Percentiles rank a stretch among this genome's conserved stretches.
Conservation (phyloP, 2,329 filamentous ascomycete genomes). For the Esteya vermicola region DNA sequence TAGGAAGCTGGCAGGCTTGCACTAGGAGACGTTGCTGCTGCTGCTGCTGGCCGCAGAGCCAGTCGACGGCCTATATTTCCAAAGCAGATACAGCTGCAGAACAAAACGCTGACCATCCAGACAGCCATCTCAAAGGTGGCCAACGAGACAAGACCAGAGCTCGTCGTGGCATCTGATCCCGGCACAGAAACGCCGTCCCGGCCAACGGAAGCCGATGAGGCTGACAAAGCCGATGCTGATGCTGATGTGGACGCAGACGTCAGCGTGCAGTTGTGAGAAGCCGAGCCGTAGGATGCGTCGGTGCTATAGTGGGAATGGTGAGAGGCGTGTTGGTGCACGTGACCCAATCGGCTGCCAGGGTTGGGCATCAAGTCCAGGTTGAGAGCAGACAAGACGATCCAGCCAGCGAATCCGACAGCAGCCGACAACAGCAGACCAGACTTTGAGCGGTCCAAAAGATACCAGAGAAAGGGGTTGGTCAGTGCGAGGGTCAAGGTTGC, state of each 20-base stretch:
- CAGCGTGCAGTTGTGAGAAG: no score
- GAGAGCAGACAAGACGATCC: constrained; percentile 57
- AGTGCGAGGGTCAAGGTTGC: constrained; percentile 79
- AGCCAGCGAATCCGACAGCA: constrained; percentile 59
- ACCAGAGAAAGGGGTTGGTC: constrained; percentile 90
- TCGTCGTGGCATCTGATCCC: no score
- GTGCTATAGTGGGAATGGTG: no score
- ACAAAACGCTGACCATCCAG: constrained; percentile 87
- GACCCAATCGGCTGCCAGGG: constrained; percentile 30
- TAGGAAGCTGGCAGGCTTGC: neutral
- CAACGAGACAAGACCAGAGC: neutral
- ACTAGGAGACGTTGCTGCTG: neutral
- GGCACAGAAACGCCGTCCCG: no score
- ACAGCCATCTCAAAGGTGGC: constrained; percentile 57
- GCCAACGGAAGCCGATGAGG: no score
- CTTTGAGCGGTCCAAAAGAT: constrained; percentile 80
- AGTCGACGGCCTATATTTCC: constrained; percentile 83
- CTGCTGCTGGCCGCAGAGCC: constrained; percentile 26
- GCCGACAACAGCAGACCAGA: constrained; percentile 71
- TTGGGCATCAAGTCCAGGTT: constrained; percentile 66
- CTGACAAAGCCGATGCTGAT: constrained; percentile 2
- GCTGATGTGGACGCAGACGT: neutral
- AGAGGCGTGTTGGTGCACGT: neutral
- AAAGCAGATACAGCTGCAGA: constrained; percentile 91
- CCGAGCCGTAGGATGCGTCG: neutral